Base-by-base conservation (phyloP, 2,329 filamentous ascomycete species). In the Nannizzia gypsea region DNA sequence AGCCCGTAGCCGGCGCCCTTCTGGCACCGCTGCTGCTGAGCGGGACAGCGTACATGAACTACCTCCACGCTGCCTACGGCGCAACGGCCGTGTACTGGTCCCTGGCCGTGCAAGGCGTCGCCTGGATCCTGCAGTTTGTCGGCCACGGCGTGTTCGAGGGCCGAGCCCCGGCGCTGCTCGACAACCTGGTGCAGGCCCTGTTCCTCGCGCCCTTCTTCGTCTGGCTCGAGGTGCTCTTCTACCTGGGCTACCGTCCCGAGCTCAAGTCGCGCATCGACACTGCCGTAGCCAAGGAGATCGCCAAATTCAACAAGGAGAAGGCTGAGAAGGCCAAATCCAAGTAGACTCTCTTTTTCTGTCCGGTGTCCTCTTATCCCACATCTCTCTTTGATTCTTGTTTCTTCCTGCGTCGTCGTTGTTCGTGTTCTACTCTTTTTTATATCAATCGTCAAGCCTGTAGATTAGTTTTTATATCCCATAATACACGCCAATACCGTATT, bases 181-280 rank as follows among this genome's bases (percentile, higher is more conserved):
- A 97, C 75, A 97, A 96, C 69, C 76, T 97, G 46, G 80, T 95
- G 55, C 93, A 97, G 75, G 91, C 93, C 28, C 74, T 97, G 64
- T 92, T 97, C 69, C 80, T 97, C 24, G 93, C 93, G 0, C 93
- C 93, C 6, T 87, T 99, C 69, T 99, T 97, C 67, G 92, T 97
- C 61, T 99, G 93, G 89, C 87, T 99, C 67, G 91, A 97, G 77
- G 76, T 95, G 24, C 80, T 99, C 26, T 99, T 99, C 78, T 84
- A 81, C 68, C 82, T 95, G 57, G 93, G 93, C 56, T 99, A 97
- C 74, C 83, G 93, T 62, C 88, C 86, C 1, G 90, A 95, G 72
- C 78, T 99, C 66, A 90, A 92, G 76, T 81, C 82, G 62, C 84
- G 92, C 57, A 83, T 97, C 50, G 84, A 92, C 63, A 84, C 85